Base-by-base conservation (phyloP, 2,329 filamentous ascomycete genomes). In the Colletotrichum aenigma region DNA sequence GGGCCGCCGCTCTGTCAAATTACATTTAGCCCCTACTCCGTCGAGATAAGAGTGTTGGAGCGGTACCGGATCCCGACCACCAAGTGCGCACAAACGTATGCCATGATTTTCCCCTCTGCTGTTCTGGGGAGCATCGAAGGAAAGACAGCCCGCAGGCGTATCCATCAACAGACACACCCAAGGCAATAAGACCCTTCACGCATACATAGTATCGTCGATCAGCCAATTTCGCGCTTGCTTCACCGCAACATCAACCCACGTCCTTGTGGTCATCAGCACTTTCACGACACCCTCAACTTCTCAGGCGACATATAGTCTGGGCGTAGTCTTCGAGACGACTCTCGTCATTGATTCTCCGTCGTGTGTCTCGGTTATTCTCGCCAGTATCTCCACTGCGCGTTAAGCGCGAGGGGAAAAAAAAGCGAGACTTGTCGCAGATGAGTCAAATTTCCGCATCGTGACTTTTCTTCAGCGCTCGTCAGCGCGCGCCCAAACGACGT, bases 401-500 rank as follows among this genome's bases (percentile, higher is more conserved):
- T 58, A 76, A 76, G 64, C 74, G 74, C 74, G 58, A 71, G 8
- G n/a, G 18, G 24, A 34, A 7, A 26, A 72, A 73, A 48, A 43
- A 18, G 16, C 15, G 13, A 26, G 60, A 55, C 30, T 60, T 65
- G 64, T 60, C 48, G 70, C 65, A 56, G 52, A 74, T 69, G 74
- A 74, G 58, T 74, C 74, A 61, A 76, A 73, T 30, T 65, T 52
- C 43, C 58, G 48, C 70, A 65, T 69, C 74, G 74, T 66, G 56
- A 73, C 74, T 73, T 60, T 48, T 76, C 70, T 73, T 74, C 70
- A 73, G 70, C 64, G 64, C 70, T 75, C 70, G 64, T 36, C 70
- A 73, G 73, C 58, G 64, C n/a, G 58, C 32, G 64, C 34, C 67
- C 21, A 60, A 52, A 48, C 60, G 55, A 60, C 32, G 36, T 75